Conservation (phyloP, 2,329 filamentous ascomycete genomes). For the Mariannaea sp. region DNA sequence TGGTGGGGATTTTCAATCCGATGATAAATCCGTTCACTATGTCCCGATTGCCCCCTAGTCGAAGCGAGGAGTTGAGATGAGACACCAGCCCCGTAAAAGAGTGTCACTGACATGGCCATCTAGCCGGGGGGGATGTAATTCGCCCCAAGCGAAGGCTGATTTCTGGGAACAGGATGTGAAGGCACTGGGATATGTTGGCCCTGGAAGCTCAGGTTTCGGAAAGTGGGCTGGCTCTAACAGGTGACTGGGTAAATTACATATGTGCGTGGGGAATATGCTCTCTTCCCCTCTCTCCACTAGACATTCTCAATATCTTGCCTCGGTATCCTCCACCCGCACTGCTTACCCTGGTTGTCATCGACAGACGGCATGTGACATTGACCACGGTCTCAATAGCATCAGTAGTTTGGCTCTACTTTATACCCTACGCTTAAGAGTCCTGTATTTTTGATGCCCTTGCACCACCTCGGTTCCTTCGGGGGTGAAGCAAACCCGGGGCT, state of each 20-base stretch:
- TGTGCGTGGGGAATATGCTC: conserved; percentile 11
- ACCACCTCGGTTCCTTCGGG: conserved; percentile 16
- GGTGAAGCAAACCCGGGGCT: too few species aligned
- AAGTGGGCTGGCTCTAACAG: conserved; percentile 9
- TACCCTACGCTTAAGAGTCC: too few species aligned
- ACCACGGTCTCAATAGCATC: not conserved
- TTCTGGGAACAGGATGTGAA: too few species aligned
- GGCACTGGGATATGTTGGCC: conserved; percentile 17
- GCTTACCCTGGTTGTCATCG: conserved; percentile 3
- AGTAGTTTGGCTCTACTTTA: conserved; percentile 6
- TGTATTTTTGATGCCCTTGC: too few species aligned
- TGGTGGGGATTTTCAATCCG: not conserved
- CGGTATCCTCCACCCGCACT: conserved; percentile 13
- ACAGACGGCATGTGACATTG: conserved; percentile 16
- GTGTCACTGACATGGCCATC: conserved; percentile 4
- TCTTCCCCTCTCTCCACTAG: conserved; percentile 10
- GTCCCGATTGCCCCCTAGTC: conserved; percentile 4
- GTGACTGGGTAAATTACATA: too few species aligned
- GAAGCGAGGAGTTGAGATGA: not conserved
- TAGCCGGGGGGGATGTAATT: not conserved
- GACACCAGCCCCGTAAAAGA: not conserved
- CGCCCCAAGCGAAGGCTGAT: conserved; percentile 14
- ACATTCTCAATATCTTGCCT: conserved; percentile 5
- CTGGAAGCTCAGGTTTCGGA: conserved; percentile 4
- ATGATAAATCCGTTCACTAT: not conserved